Evolutionary conservation across 768 basidiomycete species (phyloP), one percentile per base, ranked within the genome.

Genomic region (Agaricus blazei): DNA sequence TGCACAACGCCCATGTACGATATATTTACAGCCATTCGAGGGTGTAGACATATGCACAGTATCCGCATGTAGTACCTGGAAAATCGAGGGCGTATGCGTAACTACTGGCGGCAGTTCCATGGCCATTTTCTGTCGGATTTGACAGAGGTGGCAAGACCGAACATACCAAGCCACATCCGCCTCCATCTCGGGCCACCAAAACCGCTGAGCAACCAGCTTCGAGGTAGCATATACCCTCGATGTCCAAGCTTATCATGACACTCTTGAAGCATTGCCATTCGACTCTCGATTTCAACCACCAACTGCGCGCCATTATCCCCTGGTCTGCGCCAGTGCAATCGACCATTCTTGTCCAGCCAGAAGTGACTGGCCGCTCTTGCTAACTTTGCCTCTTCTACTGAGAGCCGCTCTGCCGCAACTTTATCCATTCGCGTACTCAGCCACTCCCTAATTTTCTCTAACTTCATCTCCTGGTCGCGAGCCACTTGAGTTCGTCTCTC

Each of bases 161-260:
- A 68, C 47, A 53, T 59, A 68, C 67, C 66, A 67, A 0, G 48
- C 26, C 0, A 68, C 54, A 51, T 70, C 66, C 1, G 34, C 27
- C 9, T 63, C 59, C 29, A 67, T 43, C 4, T 67, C 61, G 0
- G 65, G 68, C 67, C 68, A 70, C 67, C 66, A 70, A 48, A 70
- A 69, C 1, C 63, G 14, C 41, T 62, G 47, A 6, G 50, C 24
- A 0, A 70, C 42, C 1, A 65, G 19, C 0, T 48, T 3, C 3
- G 38, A 52, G 0, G 64, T 68, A 0, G 65, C 58, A 36, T 55
- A 66, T 11, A 57, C 49, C 1, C 65, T 52, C 62, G 56, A 53
- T 71, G 66, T 42, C 66, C 68, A 4, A 66, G 24, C 6, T 44
- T 27, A 36, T 71, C 59, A 50, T 68, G 69, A 2, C 60, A 56